Evolutionary conservation across 164 flowering plant species (phyloP).

Genomic region (Magnolia changhungtana): DNA sequence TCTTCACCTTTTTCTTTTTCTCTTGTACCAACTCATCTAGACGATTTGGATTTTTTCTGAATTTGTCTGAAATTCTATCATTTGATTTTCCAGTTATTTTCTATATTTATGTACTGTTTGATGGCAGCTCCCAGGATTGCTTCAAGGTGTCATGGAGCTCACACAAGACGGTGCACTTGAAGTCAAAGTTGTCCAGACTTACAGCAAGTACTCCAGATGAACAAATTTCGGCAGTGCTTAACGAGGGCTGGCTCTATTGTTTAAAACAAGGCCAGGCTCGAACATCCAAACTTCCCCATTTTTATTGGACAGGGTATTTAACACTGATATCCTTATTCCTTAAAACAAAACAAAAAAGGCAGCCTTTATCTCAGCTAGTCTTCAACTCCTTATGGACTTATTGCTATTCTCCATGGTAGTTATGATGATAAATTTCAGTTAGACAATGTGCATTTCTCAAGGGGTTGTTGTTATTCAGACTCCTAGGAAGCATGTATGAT

Average conservation of each 20-base stretch:
- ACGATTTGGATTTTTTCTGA: background rate
- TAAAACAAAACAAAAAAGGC: too few species aligned
- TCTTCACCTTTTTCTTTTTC: background rate
- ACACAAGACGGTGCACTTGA: constrained; percentile 80
- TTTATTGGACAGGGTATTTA: constrained; percentile 95
- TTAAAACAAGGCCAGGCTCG: constrained; percentile 80
- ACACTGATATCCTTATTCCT: background rate
- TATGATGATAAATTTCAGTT: background rate
- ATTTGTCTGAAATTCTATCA: background rate
- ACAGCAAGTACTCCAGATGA: constrained; percentile 31
- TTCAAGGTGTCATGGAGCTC: constrained; percentile 95
- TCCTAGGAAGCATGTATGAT: background rate
- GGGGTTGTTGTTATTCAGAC: background rate
- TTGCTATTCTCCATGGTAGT: background rate
- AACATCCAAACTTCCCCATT: constrained; percentile 67
- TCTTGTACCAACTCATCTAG: background rate
- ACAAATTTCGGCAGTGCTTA: constrained; percentile 31
- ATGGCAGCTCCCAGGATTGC: constrained; percentile 85
- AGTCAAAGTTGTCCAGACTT: constrained; percentile 46
- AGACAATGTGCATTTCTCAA: background rate
- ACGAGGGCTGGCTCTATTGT: constrained; percentile 84
- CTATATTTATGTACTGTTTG: background rate
- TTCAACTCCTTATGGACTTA: background rate
- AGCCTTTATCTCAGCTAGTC: background rate
- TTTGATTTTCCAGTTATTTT: background rate